phyloP scores from a whole-genome alignment of 208 protist species.

The Trypanosoma caninum region DNA sequence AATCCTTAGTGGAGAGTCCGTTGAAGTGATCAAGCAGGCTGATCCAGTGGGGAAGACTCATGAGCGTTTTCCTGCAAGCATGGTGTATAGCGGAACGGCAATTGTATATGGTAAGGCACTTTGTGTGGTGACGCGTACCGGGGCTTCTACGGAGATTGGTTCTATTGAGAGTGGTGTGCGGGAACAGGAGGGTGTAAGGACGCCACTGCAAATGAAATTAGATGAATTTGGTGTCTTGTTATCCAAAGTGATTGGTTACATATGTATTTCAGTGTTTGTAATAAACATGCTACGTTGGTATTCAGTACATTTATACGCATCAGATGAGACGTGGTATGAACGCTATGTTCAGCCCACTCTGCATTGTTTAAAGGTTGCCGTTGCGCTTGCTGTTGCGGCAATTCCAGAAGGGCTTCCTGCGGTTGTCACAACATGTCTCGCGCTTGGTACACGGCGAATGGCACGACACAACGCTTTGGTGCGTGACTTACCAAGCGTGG shows the following conservation, averaged over 20 bases:
- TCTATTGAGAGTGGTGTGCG: conserved; percentile 87
- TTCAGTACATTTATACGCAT: conserved; percentile 67
- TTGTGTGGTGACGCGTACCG: conserved; percentile 93
- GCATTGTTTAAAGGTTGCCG: conserved; percentile 96
- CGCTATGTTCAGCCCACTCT: conserved; percentile 59
- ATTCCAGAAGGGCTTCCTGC: conserved; percentile 98
- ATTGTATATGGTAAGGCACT: conserved; percentile 89
- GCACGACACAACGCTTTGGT: conserved; percentile 95
- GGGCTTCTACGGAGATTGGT: conserved; percentile 92
- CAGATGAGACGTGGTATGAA: conserved; percentile 47
- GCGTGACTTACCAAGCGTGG: conserved; percentile 94
- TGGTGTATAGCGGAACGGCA: conserved; percentile 93
- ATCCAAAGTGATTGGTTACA: conserved; percentile 87
- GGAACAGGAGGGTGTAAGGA: conserved; percentile 86
- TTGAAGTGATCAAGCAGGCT: conserved; percentile 64
- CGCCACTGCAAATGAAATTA: conserved; percentile 95
- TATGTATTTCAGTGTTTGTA: conserved; percentile 87
- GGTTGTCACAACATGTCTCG: conserved; percentile 96
- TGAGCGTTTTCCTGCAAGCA: conserved; percentile 77
- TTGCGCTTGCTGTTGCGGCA: conserved; percentile 96
- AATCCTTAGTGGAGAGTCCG: conserved; percentile 95
- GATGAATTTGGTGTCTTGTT: conserved; percentile 95
- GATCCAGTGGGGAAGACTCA: conserved; percentile 32
- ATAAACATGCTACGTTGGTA: conserved; percentile 89
- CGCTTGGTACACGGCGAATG: conserved; percentile 95